These are phyloP conservation scores for Rhizophora mangle DNA, from an alignment of 345 rosid species.

Conservation along the genomic window DNA sequence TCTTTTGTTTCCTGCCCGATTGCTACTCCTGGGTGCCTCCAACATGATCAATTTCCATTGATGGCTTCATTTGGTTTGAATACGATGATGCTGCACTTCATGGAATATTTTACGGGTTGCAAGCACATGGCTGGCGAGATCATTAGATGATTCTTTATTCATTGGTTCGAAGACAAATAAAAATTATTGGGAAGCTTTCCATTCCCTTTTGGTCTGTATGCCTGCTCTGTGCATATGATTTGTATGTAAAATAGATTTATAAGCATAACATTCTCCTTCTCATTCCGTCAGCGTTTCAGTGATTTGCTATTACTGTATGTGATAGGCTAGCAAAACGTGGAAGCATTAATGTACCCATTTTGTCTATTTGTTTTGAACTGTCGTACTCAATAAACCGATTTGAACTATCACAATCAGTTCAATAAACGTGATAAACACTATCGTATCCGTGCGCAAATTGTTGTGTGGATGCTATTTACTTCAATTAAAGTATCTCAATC, in stretches of 20 bases:
- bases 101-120: conserved; percentile 24
- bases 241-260: background rate
- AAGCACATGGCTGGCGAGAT: conserved; percentile 21
- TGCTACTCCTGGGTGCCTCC: conserved; percentile 57
- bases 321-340: no score
- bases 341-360: no score
- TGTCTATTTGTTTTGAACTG: no score
- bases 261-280: background rate
- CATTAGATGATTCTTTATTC: conserved; percentile 52
- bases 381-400: no score
- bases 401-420: no score
- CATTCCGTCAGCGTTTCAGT: no score
- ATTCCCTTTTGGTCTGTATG: background rate
- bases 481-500: background rate
- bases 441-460: no score
- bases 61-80: conserved; percentile 1
- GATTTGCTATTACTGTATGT: no score
- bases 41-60: conserved; percentile 36
- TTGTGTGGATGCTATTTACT: conserved; percentile 12
- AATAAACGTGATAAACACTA: no score
- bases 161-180: conserved; percentile 6
- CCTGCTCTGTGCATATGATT: background rate
- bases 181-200: background rate
- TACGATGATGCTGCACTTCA: background rate
- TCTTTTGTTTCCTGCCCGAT: conserved; percentile 60